Percentiles rank a stretch among this genome's conserved stretches.
Evolutionary conservation across 768 basidiomycete genomes (phyloP).

Genomic region (Boletus bicolor): DNA sequence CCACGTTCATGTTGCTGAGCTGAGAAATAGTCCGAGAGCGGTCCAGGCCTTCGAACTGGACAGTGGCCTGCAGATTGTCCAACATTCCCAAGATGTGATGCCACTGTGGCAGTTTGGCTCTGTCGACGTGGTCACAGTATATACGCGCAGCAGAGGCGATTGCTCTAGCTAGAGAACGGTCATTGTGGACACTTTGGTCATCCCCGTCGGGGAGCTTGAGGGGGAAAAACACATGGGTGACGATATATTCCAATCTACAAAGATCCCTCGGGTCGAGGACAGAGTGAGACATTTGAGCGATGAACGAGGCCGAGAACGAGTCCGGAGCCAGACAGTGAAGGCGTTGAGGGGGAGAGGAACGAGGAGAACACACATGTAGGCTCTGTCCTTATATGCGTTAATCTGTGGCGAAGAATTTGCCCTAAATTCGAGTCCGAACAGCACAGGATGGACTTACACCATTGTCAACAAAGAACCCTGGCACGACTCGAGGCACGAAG

Average conservation of each 20-base stretch:
- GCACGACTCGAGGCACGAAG: not conserved
- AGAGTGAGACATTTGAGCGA: constrained; percentile 3
- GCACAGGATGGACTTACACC: constrained; percentile 12
- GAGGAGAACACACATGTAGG: not conserved
- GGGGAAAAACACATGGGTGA: constrained; percentile 45
- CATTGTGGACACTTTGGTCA: constrained; percentile 27
- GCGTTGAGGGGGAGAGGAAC: not conserved
- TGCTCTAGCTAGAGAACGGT: constrained; percentile 26
- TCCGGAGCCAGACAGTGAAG: not conserved
- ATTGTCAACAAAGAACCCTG: not conserved
- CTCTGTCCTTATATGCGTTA: not conserved
- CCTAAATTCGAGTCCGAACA: not conserved
- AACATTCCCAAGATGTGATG: constrained; percentile 31
- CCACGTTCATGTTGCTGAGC: constrained; percentile 17
- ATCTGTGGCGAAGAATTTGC: not conserved
- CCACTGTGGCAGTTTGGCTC: constrained; percentile 27
- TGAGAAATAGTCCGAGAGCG: constrained; percentile 13
- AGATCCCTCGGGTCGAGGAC: not conserved
- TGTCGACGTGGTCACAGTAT: constrained; percentile 14
- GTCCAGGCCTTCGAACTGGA: not conserved
- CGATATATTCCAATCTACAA: constrained; percentile 26
- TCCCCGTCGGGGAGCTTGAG: constrained; percentile 38
- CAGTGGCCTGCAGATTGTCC: constrained; percentile 13
- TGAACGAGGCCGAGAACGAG: not conserved
- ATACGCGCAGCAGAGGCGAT: constrained; percentile 16